Conservation (phyloP, 2,329 filamentous ascomycete genomes). For the Fusarium duplospermum region DNA sequence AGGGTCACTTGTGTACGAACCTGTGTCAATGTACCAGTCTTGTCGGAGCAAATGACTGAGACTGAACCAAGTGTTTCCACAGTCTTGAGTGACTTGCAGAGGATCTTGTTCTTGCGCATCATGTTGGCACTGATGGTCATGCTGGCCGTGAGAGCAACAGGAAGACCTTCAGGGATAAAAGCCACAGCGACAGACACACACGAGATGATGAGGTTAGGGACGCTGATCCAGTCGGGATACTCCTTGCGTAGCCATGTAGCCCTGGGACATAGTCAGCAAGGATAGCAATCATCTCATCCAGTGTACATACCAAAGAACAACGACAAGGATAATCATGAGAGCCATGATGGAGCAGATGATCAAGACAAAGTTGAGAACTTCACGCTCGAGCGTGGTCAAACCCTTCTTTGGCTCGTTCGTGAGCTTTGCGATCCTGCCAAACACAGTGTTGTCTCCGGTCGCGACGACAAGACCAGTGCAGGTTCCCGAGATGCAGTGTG, state of each 20-base stretch:
- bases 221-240: constrained; percentile 78
- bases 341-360: constrained; percentile 77
- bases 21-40: constrained; percentile 77
- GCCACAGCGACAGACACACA: constrained; percentile 80
- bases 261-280: constrained; percentile 53
- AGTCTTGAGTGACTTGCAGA: constrained; percentile 84
- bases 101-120: constrained; percentile 80
- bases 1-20: constrained; percentile 43
- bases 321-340: constrained; percentile 71
- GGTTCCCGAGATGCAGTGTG: constrained; percentile 78
- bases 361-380: constrained; percentile 78
- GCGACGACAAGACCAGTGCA: constrained; percentile 76
- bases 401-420: constrained; percentile 76
- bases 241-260: constrained; percentile 74
- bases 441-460: constrained; percentile 79
- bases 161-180: constrained; percentile 80
- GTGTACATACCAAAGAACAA: constrained; percentile 71
- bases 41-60: constrained; percentile 80
- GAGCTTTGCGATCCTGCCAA: constrained; percentile 79
- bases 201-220: constrained; percentile 77
- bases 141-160: constrained; percentile 76
- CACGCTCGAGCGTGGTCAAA: constrained; percentile 76
- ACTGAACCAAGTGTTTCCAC: constrained; percentile 81
- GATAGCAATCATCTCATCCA: not conserved
- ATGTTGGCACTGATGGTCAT: constrained; percentile 81